Conservation (phyloP, 2,329 filamentous ascomycete species). For the Rutstroemia sp. region DNA sequence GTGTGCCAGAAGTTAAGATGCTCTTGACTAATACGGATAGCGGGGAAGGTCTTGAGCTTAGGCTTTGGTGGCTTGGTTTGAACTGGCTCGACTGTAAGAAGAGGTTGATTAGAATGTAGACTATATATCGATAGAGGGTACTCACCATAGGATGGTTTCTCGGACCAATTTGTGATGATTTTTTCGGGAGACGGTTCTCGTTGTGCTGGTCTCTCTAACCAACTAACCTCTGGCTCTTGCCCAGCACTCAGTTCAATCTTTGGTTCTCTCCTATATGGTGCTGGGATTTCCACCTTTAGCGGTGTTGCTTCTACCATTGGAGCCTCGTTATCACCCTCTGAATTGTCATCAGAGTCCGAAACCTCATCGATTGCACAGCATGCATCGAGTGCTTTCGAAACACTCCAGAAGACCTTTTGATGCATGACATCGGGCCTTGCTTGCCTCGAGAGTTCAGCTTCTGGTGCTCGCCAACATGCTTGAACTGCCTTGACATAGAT, state of each 20-base stretch:
- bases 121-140: background rate
- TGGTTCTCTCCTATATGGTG: conserved; percentile 10
- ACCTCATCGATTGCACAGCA: conserved; percentile 56
- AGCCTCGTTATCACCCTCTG: conserved; percentile 41
- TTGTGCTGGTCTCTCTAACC: conserved; percentile 20
- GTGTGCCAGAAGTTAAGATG: conserved; percentile 66
- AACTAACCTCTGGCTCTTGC: conserved; percentile 12
- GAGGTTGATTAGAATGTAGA: conserved; percentile 1
- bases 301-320: conserved; percentile 25
- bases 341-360: conserved; percentile 38
- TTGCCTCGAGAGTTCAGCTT: conserved; percentile 47
- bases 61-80: conserved; percentile 21
- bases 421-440: conserved; percentile 44
- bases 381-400: conserved; percentile 42
- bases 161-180: conserved; percentile 14
- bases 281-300: conserved; percentile 14
- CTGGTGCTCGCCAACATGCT: conserved; percentile 63
- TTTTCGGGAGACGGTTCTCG: conserved; percentile 12
- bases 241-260: conserved; percentile 11
- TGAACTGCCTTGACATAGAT: conserved; percentile 70
- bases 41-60: conserved; percentile 52
- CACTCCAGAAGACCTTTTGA: conserved; percentile 49
- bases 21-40: conserved; percentile 49
- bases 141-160: conserved; percentile 18
- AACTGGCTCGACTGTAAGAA: conserved; percentile 10